Evolutionary conservation across 805 yeast genomes (phyloP), one percentile per base, ranked within the genome.

Genomic region (Candida sithepensis): DNA sequence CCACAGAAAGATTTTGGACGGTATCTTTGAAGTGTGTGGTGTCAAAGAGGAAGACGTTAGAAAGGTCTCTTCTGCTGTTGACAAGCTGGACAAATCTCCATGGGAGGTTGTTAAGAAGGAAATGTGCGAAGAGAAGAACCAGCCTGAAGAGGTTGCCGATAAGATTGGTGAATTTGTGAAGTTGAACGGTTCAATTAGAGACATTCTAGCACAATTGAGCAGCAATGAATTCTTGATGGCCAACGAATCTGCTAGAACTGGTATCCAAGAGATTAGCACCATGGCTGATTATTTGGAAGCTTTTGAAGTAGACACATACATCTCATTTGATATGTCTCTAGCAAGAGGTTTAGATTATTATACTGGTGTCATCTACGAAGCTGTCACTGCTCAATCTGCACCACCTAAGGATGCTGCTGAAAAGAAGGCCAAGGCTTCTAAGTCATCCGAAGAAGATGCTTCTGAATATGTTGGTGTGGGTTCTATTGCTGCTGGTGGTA

Each of bases 341-440:
- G 99, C 99, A 38, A 84, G 99, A 75, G 99, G 99, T 43, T 79
- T 94, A 60, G 99, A 94, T 70, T 94, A 94, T 70, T 94, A 94
- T 72, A 94, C 99, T 13, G 99, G 99, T 34, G 77, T 94, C 55
- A 94, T 94, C 56, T 94, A 90, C 69, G 99, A 94, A 70, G 96
- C 94, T 43, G 98, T 94, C 41, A 94, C 98, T 14, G 76, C 84
- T 16, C 96, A 90, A 41, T 88, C 96, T 41, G 97, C 97, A n/a
- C 96, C 99, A 20, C 98, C 98, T 47, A 70, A 71, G 38, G 82
- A 84, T 64, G 94, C 94, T 7, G 74, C 73, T 33, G 90, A 80
- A 66, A 72, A 82, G 66, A 84, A 81, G 65, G 73, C 68, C 18
- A 70, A 70, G 57, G 62, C 65, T 19, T 62, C 54, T 46, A 58